Base-by-base conservation (phyloP, 164 flowering plant species). In the Magnolia changhungtana region DNA sequence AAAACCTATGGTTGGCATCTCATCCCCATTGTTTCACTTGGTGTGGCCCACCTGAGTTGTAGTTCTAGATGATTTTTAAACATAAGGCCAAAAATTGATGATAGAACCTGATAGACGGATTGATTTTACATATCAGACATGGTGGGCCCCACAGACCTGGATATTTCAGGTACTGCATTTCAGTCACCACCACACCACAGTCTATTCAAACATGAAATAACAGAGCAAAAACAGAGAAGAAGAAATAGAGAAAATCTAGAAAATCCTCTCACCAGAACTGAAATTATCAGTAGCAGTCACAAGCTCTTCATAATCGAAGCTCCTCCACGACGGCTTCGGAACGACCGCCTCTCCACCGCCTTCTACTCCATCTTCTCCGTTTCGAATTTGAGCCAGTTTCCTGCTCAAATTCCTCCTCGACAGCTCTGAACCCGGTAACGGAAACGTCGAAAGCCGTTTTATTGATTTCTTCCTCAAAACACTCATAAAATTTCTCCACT, bases 251-350 rank as follows among this genome's bases (percentile, higher is more conserved):
- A 19, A 68, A 67, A 67, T 24, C 20, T 8, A 8, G 45, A 5
- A 31, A 13, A 31, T 18, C 31, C 20, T 19, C 82, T 79, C 69
- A 95, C 98, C 98, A 0, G 91, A 59, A 55, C 85, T 86, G 85
- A 91, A 95, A 84, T 90, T 81, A 75, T 88, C 84, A 11, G 98
- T 95, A 6, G 98, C 98, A 49, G 86, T 81, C 0, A 82, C 87
- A 23, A 95, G 93, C 82, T 95, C 97, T 6, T 75, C 82, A 24
- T 63, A 81, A 49, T 70, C 84, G 64, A 91, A 95, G 81, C 80
- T 89, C 83, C 88, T 83, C 97, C 97, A 93, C 8, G 93, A 85
- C 2, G 92, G 95, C 74, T 87, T 90, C 10, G 85, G 63, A 55
- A 81, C 67, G 7, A 8, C 27, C 27, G 29, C 8, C 61, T 37